These are phyloP conservation scores for Handroanthus guayacan DNA, from an alignment of 257 asterid species.

Conservation along the genomic window DNA sequence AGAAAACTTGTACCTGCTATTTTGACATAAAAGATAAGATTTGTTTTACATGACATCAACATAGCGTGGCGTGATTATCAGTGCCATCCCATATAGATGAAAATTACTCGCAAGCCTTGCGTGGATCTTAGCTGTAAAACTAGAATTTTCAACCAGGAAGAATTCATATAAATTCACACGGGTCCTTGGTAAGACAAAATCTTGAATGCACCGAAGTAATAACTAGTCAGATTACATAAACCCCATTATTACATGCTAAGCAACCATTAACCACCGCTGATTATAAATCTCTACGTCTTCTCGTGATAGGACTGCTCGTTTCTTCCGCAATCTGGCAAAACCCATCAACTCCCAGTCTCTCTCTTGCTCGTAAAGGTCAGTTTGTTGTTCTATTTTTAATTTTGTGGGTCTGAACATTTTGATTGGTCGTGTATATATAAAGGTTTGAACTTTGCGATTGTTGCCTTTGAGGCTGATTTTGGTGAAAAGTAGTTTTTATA, in stretches of 20 bases:
- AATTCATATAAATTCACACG: neutral
- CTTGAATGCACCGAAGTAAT: neutral
- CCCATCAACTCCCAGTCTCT: constrained; percentile 10
- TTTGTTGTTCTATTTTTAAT: constrained; percentile 7
- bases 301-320: neutral
- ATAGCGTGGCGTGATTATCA: neutral
- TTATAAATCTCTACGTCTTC: neutral
- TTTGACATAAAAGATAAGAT: too few species aligned
- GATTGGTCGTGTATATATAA: neutral
- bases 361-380: constrained; percentile 41
- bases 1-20: too few species aligned
- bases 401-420: constrained; percentile 15
- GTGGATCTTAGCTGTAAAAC: constrained; percentile 34
- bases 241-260: constrained; percentile 12
- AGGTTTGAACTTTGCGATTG: constrained; percentile 8
- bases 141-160: neutral
- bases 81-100: neutral
- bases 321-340: constrained; percentile 3
- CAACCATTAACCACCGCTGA: constrained; percentile 14
- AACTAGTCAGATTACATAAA: neutral
- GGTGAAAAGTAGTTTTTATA: neutral
- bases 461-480: constrained; percentile 11
- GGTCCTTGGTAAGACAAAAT: constrained; percentile 9
- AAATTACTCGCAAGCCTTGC: neutral
- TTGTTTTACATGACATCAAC: neutral